These are phyloP conservation scores for Paraphoma sp. DNA, from an alignment of 2,329 filamentous ascomycete genomes.

Conservation along the genomic window DNA sequence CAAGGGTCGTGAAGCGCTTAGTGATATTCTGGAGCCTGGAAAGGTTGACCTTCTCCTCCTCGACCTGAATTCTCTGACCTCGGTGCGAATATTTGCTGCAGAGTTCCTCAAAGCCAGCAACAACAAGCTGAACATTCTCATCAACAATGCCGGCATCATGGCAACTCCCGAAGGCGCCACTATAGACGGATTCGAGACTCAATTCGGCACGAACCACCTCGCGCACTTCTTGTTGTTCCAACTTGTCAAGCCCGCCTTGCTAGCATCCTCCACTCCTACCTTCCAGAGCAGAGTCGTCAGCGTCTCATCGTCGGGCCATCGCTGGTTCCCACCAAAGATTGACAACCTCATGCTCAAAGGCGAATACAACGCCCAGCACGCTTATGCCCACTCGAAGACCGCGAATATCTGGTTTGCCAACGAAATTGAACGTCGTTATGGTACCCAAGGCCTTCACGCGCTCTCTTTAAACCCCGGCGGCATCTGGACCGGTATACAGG, in stretches of 20 bases:
- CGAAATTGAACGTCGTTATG: constrained; percentile 59
- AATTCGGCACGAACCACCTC: constrained; percentile 63
- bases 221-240: constrained; percentile 62
- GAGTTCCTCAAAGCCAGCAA: constrained; percentile 24
- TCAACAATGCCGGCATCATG: constrained; percentile 33
- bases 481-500: constrained; percentile 35
- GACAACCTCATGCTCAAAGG: constrained; percentile 51
- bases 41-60: constrained; percentile 31
- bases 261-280: constrained; percentile 46
- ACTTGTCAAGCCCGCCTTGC: constrained; percentile 54
- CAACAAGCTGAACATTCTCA: constrained; percentile 23
- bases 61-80: constrained; percentile 25
- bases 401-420: constrained; percentile 61
- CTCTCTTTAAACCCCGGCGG: constrained; percentile 56
- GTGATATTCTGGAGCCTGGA: constrained; percentile 26
- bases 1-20: constrained; percentile 26
- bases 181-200: constrained; percentile 53
- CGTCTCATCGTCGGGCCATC: constrained; percentile 41
- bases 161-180: constrained; percentile 27
- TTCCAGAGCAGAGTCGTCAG: constrained; percentile 58
- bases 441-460: constrained; percentile 52
- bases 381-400: constrained; percentile 60
- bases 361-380: constrained; percentile 47
- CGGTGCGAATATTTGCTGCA: constrained; percentile 23
- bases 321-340: constrained; percentile 5